Conservation (phyloP, 1,284 basidiomycete species). For the Trametes hirsuta region DNA sequence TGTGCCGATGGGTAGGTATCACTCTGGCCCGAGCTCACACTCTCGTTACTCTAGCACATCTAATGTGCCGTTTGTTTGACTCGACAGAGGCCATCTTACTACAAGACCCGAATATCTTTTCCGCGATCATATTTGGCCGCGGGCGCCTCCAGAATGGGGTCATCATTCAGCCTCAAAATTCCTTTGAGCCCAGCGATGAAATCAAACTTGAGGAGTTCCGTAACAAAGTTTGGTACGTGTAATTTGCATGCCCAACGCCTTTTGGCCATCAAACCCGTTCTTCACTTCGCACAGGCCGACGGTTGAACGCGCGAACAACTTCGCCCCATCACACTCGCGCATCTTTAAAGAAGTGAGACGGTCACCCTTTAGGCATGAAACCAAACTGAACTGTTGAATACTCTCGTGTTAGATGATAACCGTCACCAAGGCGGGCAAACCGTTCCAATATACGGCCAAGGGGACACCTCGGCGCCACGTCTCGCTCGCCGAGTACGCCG, state of each 20-base stretch:
- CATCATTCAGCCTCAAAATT: constrained; percentile 31
- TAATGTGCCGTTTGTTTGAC: not conserved
- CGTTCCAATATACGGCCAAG: constrained; percentile 40
- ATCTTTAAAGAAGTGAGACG: constrained; percentile 38
- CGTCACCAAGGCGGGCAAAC: constrained; percentile 32
- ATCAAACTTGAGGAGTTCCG: constrained; percentile 29
- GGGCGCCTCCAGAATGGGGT: constrained; percentile 40
- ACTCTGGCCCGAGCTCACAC: no score
- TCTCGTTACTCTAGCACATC: not conserved
- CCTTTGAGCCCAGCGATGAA: constrained; percentile 31
- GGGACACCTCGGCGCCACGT: constrained; percentile 35
- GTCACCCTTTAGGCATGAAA: not conserved
- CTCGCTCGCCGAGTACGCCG: constrained; percentile 35
- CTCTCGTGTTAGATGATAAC: constrained; percentile 34
- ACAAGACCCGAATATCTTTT: constrained; percentile 31
- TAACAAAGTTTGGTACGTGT: constrained; percentile 37
- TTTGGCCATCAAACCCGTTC: not conserved
- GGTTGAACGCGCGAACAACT: constrained; percentile 41
- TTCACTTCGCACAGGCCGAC: constrained; percentile 34
- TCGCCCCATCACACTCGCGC: constrained; percentile 43
- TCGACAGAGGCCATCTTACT: constrained; percentile 33
- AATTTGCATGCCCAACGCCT: no score
- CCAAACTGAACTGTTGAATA: not conserved
- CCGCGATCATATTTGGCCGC: constrained; percentile 41
- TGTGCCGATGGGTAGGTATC: constrained; percentile 32